Base-by-base conservation (phyloP, 352 stramenopile genomes). In the Poterioochromonas sp. region DNA sequence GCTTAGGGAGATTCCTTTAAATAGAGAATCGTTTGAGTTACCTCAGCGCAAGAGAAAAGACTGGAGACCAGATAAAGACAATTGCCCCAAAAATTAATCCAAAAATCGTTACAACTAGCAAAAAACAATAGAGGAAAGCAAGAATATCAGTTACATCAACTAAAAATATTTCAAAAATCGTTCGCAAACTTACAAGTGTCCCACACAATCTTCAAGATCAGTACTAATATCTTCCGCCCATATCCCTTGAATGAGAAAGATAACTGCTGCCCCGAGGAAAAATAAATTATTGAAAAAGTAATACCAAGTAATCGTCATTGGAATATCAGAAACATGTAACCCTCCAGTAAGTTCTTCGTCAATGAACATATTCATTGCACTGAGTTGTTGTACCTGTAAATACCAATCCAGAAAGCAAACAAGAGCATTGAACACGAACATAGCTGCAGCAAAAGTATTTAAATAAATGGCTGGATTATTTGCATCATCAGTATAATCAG, bases 281-380 rank as follows among this genome's bases (percentile, higher is more conserved):
- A 65, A 65, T 29, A 65, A 35, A 39, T 65, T 65, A 39, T 65
- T 65, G 8, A 11, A 65, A 39, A 65, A 65, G 26, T 65, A 65
- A 39, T 65, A 65, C 54, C 54, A 65, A 32, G 54, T 35, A 15
- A 65, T 65, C 8, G 5, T 11, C 8, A 22, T 65, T 15, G 54
- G 34, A 32, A 65, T 39, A 12, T 5, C 26, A 11, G 26, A 39
- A 5, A 65, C 26, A 12, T 65, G 8, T 39, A 65, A 65, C 8
- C n/a, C n/a, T 12, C 8, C n/a, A 32, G 47, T 58, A 15, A 58
- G 15, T 26, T 39, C 5, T 15, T 65, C n/a, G 5, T 65, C 54
- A 29, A 65, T 39, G 8, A 65, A 39, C n/a, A 65, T 35, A 65
- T 65, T 65, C 54, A 65, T 65, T 39, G 26, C 8, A 32, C 26